Conservation (phyloP, 169 alveolate genomes). For the Hepatocystis sp. region DNA sequence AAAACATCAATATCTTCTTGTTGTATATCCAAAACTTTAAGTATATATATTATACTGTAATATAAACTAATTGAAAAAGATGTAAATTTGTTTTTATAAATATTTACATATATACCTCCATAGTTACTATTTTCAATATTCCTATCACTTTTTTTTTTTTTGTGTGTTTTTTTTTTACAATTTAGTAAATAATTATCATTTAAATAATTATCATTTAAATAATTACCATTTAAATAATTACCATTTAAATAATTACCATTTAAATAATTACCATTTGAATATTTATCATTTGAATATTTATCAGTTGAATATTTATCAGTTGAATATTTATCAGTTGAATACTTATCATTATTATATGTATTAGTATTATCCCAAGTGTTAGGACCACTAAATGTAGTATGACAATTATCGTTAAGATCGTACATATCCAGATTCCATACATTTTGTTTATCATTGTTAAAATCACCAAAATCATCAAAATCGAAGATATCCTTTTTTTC, state of each 20-base stretch:
- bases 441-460: constrained; percentile 11
- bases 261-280: no score
- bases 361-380: no score
- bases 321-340: no score
- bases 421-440: constrained; percentile 50
- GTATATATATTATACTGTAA: constrained; percentile 47
- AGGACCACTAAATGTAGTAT: no score
- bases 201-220: neutral
- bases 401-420: no score
- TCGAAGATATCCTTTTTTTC: constrained; percentile 74
- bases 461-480: constrained; percentile 74
- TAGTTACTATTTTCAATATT: constrained; percentile 18
- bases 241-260: neutral
- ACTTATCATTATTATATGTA: no score
- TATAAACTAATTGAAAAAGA: constrained; percentile 73
- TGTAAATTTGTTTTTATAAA: constrained; percentile 60
- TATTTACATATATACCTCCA: constrained; percentile 74
- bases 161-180: neutral
- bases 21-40: constrained; percentile 41
- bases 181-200: neutral
- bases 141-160: no score
- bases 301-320: no score
- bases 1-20: constrained; percentile 68
- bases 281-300: no score
- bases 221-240: neutral